A percentile compares a stretch with the other conserved stretches of the same genome.
Evolutionary conservation across 129 eudicot genomes (phyloP).

Genomic region (Pulicaria dysenterica): DNA sequence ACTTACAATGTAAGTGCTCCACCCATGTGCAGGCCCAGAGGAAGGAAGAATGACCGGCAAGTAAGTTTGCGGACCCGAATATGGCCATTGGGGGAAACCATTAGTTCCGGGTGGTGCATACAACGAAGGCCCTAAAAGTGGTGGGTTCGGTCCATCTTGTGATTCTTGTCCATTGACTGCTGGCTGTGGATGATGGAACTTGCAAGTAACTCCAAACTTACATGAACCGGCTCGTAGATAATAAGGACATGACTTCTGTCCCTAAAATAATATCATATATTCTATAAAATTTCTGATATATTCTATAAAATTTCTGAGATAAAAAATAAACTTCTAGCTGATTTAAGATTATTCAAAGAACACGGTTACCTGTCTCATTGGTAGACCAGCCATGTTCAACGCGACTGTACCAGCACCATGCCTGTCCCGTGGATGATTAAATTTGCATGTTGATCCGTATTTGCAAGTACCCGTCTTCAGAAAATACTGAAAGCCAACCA

Average conservation of each 20-base stretch:
- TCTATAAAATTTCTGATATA: neutral
- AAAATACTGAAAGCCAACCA: constrained; percentile 54
- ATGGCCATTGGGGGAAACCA: constrained; percentile 46
- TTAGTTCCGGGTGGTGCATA: constrained; percentile 31
- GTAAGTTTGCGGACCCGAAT: constrained; percentile 51
- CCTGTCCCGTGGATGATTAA: constrained; percentile 72
- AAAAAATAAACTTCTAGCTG: neutral
- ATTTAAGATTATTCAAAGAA: neutral
- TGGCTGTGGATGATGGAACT: constrained; percentile 78
- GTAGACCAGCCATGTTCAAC: constrained; percentile 63
- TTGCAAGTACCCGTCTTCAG: constrained; percentile 81
- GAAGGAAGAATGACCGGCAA: constrained; percentile 50
- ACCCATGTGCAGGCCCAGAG: constrained; percentile 42
- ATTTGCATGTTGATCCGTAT: constrained; percentile 77
- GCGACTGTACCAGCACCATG: constrained; percentile 39
- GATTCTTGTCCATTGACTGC: neutral
- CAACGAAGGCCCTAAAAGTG: constrained; percentile 26
- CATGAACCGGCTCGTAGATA: constrained; percentile 66
- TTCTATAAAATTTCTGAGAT: neutral
- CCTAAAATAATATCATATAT: constrained; percentile 39
- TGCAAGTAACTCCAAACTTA: constrained; percentile 73
- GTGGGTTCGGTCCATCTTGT: constrained; percentile 32
- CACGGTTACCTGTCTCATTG: constrained; percentile 66
- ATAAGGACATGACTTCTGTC: constrained; percentile 64
- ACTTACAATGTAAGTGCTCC: constrained; percentile 66